Conservation (phyloP, 257 asterid genomes). For the Gentiana dahurica region DNA sequence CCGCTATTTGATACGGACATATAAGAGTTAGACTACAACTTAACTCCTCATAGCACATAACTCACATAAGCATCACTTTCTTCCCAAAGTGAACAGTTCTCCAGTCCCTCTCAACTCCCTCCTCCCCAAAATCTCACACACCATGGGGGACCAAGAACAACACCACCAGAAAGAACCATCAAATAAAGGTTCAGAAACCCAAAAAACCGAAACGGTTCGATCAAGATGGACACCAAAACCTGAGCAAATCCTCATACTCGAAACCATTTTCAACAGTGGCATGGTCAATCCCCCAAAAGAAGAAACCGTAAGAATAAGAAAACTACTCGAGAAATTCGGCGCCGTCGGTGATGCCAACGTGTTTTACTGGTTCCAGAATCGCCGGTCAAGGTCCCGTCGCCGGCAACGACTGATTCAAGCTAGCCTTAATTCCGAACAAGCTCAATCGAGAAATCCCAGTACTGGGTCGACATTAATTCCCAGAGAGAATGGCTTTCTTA, state of each 20-base stretch:
- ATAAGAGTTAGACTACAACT: no score
- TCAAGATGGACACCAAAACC: constrained; percentile 76
- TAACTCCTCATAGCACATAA: no score
- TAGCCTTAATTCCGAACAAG: constrained; percentile 10
- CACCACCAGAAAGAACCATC: constrained; percentile 14
- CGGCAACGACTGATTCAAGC: constrained; percentile 52
- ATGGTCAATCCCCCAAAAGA: constrained; percentile 67
- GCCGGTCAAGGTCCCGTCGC: constrained; percentile 62
- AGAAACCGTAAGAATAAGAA: constrained; percentile 43
- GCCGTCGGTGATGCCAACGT: constrained; percentile 68
- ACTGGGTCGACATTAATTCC: constrained; percentile 7
- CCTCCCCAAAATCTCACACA: no score
- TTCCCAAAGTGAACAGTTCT: no score
- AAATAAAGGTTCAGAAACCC: constrained; percentile 9
- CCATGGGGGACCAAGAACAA: constrained; percentile 30
- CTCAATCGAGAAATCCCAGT: constrained; percentile 4
- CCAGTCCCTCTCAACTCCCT: background rate
- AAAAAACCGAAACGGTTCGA: constrained; percentile 34
- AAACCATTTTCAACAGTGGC: constrained; percentile 70
- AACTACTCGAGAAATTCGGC: constrained; percentile 57
- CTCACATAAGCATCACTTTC: background rate
- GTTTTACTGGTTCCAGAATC: constrained; percentile 87
- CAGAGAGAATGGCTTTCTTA: constrained; percentile 5
- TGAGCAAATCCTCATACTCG: constrained; percentile 67
- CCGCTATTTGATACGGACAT: no score